A percentile compares a stretch with the other conserved stretches of the same genome.
Evolutionary conservation across 352 stramenopile genomes (phyloP).

Genomic region (Phytopythium litorale): DNA sequence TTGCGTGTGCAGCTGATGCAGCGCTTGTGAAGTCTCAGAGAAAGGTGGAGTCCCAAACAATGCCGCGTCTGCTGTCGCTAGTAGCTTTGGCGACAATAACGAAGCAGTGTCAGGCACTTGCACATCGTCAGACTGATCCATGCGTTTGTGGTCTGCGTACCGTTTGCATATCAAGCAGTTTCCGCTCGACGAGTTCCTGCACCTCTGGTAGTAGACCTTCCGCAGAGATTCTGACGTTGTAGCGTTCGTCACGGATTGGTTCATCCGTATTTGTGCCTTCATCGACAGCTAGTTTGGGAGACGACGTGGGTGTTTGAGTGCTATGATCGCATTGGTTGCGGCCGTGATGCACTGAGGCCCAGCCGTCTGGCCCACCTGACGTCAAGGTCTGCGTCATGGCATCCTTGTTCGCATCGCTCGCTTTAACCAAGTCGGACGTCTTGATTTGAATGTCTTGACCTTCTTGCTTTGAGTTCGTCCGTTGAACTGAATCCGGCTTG

Average conservation of each 20-base stretch:
- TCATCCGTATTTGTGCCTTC: neutral
- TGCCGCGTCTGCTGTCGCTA: constrained; percentile 22
- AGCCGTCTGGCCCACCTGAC: neutral
- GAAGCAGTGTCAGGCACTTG: neutral
- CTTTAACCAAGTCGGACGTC: neutral
- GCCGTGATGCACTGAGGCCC: too few relatives aligned
- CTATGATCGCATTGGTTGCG: neutral
- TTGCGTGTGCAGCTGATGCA: constrained; percentile 34
- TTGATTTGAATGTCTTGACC: neutral
- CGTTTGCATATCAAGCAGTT: constrained; percentile 29
- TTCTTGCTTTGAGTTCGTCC: too few relatives aligned
- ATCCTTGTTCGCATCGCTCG: neutral
- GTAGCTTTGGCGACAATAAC: constrained; percentile 15
- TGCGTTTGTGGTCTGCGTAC: constrained; percentile 2
- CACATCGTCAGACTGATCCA: neutral
- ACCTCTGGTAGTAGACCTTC: neutral
- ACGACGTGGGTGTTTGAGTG: neutral
- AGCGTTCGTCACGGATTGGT: neutral
- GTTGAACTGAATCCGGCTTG: neutral
- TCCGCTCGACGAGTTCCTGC: neutral
- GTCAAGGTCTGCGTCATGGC: too few relatives aligned
- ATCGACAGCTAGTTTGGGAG: neutral
- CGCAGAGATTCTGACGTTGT: neutral
- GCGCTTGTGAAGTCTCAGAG: constrained; percentile 8
- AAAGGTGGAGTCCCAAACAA: constrained; percentile 10